Evolutionary conservation across 768 basidiomycete genomes (phyloP), one percentile per base, ranked within the genome.

Genomic region (Psilocybe tampanensis): DNA sequence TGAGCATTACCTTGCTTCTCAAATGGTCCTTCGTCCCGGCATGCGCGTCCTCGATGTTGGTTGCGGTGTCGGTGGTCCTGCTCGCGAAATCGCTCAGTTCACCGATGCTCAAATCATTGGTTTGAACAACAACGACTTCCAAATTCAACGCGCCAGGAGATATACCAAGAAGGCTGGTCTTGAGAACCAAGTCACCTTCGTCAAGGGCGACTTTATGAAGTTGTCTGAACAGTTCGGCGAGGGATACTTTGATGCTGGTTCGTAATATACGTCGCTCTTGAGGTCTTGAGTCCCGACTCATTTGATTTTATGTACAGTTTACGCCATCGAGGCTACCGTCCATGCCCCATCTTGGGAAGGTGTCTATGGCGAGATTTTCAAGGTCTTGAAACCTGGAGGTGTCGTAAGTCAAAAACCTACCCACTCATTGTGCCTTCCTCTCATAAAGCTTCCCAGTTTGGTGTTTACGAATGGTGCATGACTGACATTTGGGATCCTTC

Each of bases 381-480:
- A 90, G 75, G 90, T 97, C 24, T 80, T 98, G 65, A 98, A 98
- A 78, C 96, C 96, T 0, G 96, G 95, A 76, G 96, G 96, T 60
- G 79, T 91, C 19, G 94, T 95, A 68, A 70, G 92, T 50, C 18
- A 44, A 33, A 32, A 29, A 19, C 84, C 24, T 54, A 45, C n/a
- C 19, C 21, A 6, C 23, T 50, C 6, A 3, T 4, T 4, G 24
- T 47, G 3, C 44, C 39, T 15, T 29, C 45, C 21, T 19, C 39
- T 22, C 21, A 49, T n/a, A 32, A n/a, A 62, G 58, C 2, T 59
- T 22, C 29, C 29, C 56, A 95, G 91, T 97, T 97, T 72, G 96
- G 95, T 68, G 91, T 98, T 34, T 99, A 98, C 74, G 97, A 98
- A 71, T 99, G 96, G 96, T 89, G 87, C 74, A 98, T 99, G 97